Evolutionary conservation across 495 filamentous ascomycete genomes (phyloP), one percentile per base, ranked within the genome.

Genomic region (Aspergillus bertholletiae): DNA sequence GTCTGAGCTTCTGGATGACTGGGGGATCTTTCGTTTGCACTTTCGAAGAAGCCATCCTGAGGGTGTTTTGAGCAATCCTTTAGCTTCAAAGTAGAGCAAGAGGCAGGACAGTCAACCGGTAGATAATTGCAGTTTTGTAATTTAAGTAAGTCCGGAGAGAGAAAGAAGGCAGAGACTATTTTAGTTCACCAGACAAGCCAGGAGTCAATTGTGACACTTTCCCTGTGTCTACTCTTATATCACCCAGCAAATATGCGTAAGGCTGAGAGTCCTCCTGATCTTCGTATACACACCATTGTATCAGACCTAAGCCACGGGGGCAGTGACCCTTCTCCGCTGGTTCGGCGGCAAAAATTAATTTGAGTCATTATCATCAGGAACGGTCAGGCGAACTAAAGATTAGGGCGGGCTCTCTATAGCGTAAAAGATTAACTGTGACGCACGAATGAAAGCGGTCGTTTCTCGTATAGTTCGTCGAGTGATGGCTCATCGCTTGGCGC

Each of bases 281-380:
- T 47, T 46, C 40, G 35, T n/a, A 54, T 26, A 23, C 23, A 24
- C 32, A 28, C 8, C 41, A 55, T 53, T 37, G 34, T 53, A 50
- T 45, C 23, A 11, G 34, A 44, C 41, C 49, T 26, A 55, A 63
- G 57, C 51, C 57, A 51, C 54, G 46, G 49, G n/a, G 57, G 54
- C 61, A 57, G 61, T 60, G 54, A 55, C 23, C 20, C 41, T 46
- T 32, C 45, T 46, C 15, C 20, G 26, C 40, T 34, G 21, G 46
- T 46, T 40, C 28, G 49, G 49, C 46, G 43, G n/a, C n/a, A 22
- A 40, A 46, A 39, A 34, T 45, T 43, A 43, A 30, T 45, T 41
- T 59, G 60, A 63, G 56, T 63, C 60, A 63, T 58, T 52, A 43
- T 45, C 24, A 37, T 44, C 24, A 47, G 32, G 34, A 48, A 45